Base-by-base conservation (phyloP, 352 stramenopile genomes). In the Globisporangium parvum region DNA sequence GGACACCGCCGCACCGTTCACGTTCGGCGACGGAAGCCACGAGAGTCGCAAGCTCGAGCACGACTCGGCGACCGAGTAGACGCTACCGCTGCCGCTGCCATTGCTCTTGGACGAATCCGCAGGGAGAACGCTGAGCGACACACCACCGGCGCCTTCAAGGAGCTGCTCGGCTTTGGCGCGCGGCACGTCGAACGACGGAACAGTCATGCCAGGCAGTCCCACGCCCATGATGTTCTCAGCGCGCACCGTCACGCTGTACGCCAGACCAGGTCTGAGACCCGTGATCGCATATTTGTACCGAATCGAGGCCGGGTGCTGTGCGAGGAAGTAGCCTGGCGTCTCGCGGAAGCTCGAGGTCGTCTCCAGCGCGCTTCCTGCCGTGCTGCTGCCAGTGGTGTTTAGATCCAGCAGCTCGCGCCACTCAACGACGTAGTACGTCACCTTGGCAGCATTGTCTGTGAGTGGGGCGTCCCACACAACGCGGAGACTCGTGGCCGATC, bases 341-440 rank as follows among this genome's bases (percentile, higher is more conserved):
- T 89, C 67, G 1, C 73, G 63, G 53, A 83, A 88, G n/a, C 48
- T 69, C 1, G 20, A 48, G 1, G 39, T 20, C 9, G 17, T 28
- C 17, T 23, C 26, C 14, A 24, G 5, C 5, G 26, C 26, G 26
- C 26, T 28, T 28, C 26, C 31, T 11, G 10, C 3, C 21, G 55
- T 15, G 17, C 20, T 37, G 10, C 49, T 39, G 1, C 33, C 12
- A 9, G 67, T 70, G 4, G 61, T 44, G 47, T 78, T 71, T 28
- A 70, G 62, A 48, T 91, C 75, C 28, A 73, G 57, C 1, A 63
- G 57, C 2, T 62, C 28, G 23, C 63, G 41, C 91, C 92, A 98
- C 60, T 97, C 72, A 14, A 98, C 71, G 0, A 82, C 70, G 59
- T 97, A 98, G 41, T 85, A 58, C 15, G 83, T 87, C 21, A 98